phyloP scores from a whole-genome alignment of 768 basidiomycete species.

The Tricholoma bakamatsutake region DNA sequence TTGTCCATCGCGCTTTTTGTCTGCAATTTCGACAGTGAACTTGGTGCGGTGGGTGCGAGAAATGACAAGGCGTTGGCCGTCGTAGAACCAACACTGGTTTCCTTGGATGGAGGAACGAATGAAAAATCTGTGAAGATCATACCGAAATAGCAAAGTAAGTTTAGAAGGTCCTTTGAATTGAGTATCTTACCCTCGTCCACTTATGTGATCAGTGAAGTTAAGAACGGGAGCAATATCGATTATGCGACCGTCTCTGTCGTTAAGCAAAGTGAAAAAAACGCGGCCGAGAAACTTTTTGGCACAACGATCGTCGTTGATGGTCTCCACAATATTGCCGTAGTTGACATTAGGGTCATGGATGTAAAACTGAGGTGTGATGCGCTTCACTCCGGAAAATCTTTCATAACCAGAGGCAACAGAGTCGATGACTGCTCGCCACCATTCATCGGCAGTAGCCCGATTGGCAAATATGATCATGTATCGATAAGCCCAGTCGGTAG shows the following conservation, averaged over 20 bases:
- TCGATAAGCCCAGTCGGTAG: slow-evolving; percentile 10
- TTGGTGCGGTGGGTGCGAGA: slow-evolving; percentile 4
- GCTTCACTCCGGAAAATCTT: slow-evolving; percentile 9
- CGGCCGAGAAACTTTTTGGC: slow-evolving; percentile 4
- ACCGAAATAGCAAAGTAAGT: neutral
- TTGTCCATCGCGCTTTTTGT: neutral
- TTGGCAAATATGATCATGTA: slow-evolving; percentile 18
- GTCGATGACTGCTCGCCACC: slow-evolving; percentile 19
- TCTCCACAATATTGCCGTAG: slow-evolving; percentile 2
- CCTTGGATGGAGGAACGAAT: neutral
- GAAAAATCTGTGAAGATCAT: neutral
- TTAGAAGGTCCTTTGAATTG: no score
- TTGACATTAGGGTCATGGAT: slow-evolving; percentile 6
- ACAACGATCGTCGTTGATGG: slow-evolving; percentile 4
- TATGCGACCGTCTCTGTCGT: slow-evolving; percentile 10
- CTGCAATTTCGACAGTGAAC: neutral
- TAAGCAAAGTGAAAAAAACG: slow-evolving; percentile 14
- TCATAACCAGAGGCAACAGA: slow-evolving; percentile 5
- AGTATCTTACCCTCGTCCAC: slow-evolving; percentile 5
- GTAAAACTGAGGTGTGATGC: slow-evolving; percentile 14
- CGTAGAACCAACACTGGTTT: slow-evolving; percentile 3
- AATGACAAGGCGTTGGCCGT: neutral
- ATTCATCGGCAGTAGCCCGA: slow-evolving; percentile 19
- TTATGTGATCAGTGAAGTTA: slow-evolving; percentile 3
- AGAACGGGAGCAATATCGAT: slow-evolving; percentile 6